Conservation (phyloP, 495 filamentous ascomycete genomes). For the Glonium stellatum region DNA sequence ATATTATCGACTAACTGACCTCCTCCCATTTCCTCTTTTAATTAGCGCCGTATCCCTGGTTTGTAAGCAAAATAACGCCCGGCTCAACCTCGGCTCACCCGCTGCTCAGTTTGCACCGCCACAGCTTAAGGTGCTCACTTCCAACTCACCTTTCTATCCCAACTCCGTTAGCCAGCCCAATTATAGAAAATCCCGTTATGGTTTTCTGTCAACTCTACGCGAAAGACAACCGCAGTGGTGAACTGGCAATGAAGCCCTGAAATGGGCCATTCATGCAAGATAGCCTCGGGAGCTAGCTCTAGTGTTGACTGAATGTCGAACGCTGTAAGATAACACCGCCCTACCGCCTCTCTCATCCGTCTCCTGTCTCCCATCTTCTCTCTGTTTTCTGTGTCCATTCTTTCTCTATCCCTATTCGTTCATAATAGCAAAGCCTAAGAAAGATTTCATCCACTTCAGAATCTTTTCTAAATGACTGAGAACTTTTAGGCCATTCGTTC, state of each 20-base stretch:
- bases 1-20: not conserved
- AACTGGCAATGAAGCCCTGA: not conserved
- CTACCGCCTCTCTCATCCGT: not conserved
- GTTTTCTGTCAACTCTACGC: slow-evolving; percentile 2
- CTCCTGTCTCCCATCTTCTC: not conserved
- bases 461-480: too few relatives aligned
- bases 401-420: not conserved
- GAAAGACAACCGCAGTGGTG: not conserved
- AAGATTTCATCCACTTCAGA: not conserved
- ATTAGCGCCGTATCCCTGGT: not conserved
- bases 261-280: not conserved
- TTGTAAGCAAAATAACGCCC: not conserved
- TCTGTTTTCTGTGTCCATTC: slow-evolving; percentile 1
- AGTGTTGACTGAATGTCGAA: not conserved
- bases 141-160: slow-evolving; percentile 1
- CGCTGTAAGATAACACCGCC: not conserved
- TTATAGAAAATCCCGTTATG: not conserved
- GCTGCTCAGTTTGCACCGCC: not conserved
- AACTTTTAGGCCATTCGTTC: too few relatives aligned
- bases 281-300: not conserved
- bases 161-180: not conserved
- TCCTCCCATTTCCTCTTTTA: slow-evolving; percentile 1
- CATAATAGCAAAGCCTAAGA: not conserved
- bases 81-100: not conserved
- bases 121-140: not conserved